Evolutionary conservation across 805 yeast genomes (phyloP), one percentile per base, ranked within the genome.

Genomic region (Candida ulmi): DNA sequence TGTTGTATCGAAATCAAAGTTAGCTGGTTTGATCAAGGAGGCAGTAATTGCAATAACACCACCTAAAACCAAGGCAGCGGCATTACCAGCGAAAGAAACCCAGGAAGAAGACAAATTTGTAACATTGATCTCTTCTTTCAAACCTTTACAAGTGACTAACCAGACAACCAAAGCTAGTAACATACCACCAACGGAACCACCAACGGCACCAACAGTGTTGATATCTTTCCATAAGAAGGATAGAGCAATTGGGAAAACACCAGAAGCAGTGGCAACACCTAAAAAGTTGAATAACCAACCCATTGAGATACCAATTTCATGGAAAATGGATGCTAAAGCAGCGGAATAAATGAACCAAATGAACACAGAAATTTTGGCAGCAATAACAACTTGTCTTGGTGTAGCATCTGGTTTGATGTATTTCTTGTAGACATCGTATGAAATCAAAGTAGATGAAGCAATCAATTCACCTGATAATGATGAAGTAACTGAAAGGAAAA

Each of bases 361-460:
- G 21, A 71, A 61, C 29, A 72, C 76, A 12, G 66, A 55, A 16
- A 60, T 45, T 43, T 72, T 74, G 1, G 76, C 67, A 3, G 64
- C 68, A 19, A 55, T 50, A 28, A 71, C 63, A 46, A 72, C 62
- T 37, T 65, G 61, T 18, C 55, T 53, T 36, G 71, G 69, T n/a
- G 62, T 49, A 9, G 77, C 77, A 4, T 55, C 43, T 35, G 66
- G 66, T 34, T 65, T 65, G 41, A 69, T 48, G 50, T 71, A 72
- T 36, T 65, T 60, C 49, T 68, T 63, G 56, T 63, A 72, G 40
- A 70, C 61, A 51, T 72, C 78, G 46, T 66, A 72, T 3, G 76
- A 68, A 30, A 71, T 44, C 47, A 67, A 55, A 3, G 72, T 61
- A 0, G 69, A 62, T 5, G 66, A 52, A 7, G 71, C 70, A 47